Percentiles rank a stretch among this genome's conserved stretches.
phyloP scores from a whole-genome alignment of 164 flowering plant species.

The Platanus orientalis region DNA sequence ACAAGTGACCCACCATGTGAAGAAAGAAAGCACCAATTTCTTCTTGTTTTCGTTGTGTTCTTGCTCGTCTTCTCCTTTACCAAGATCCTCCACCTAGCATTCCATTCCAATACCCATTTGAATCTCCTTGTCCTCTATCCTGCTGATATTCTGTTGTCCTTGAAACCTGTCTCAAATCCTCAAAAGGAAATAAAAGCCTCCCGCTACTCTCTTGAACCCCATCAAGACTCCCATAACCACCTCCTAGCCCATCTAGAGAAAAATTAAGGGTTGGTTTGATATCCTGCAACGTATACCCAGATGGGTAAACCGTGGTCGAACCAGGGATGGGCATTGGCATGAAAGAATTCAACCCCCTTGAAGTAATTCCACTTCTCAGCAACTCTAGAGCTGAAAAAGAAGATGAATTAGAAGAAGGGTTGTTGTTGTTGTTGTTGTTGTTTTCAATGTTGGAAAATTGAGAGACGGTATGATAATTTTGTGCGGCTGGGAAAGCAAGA shows the following conservation, averaged over 20 bases:
- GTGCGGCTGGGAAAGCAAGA: slow-evolving; percentile 45
- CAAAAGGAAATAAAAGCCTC: slow-evolving; percentile 42
- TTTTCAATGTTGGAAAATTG: slow-evolving; percentile 27
- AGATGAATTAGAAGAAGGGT: slow-evolving; percentile 23
- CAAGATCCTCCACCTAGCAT: slow-evolving; percentile 51
- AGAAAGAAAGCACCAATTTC: not conserved
- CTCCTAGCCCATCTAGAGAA: slow-evolving; percentile 55
- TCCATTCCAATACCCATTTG: slow-evolving; percentile 48
- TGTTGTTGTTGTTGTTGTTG: slow-evolving; percentile 3
- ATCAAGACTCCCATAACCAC: slow-evolving; percentile 34
- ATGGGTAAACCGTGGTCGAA: slow-evolving; percentile 34
- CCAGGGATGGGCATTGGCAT: slow-evolving; percentile 51
- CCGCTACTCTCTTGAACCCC: slow-evolving; percentile 27
- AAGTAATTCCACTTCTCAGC: slow-evolving; percentile 34
- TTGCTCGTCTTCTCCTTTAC: slow-evolving; percentile 14
- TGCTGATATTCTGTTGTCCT: slow-evolving; percentile 24
- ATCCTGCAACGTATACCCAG: slow-evolving; percentile 52
- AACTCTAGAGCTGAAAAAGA: slow-evolving; percentile 51
- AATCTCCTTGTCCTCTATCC: slow-evolving; percentile 28
- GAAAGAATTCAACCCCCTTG: slow-evolving; percentile 57
- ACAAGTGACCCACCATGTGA: slow-evolving; percentile 1
- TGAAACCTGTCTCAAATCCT: slow-evolving; percentile 38
- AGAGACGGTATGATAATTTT: slow-evolving; percentile 14
- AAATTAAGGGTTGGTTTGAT: slow-evolving; percentile 56
- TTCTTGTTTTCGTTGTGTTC: not conserved